Base-by-base conservation (phyloP, 129 eudicot species). In the carrot (Daucus carota) region DNA sequence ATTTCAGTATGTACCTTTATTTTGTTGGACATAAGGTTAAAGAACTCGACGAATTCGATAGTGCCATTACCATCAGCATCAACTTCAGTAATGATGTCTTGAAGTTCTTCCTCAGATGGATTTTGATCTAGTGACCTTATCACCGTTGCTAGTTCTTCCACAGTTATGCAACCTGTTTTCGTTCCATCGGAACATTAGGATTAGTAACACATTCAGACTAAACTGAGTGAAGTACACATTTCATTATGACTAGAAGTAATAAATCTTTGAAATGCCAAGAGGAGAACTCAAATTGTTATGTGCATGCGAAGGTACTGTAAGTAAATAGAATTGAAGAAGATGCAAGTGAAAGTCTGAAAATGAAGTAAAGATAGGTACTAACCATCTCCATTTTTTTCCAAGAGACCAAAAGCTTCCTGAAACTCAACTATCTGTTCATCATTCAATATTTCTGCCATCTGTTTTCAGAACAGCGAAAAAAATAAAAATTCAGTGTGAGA, bases 91-190 rank as follows among this genome's bases (percentile, higher is more conserved):
- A 87, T 79, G 86, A 87, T 84, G 44, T 84, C 84, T 0, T 74
- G 80, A 28, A 87, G 82, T 17, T 87, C 91, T 50, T 84, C 91
- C 59, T 84, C 91, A 0, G 86, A 79, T 45, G 88, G 91, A 44
- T 87, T 87, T 75, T 87, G 88, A 80, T 82, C 91, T 75, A 87
- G 59, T 14, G 91, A 87, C 79, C 85, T 76, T 22, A 87, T 84
- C 38, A 87, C 91, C 0, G 86, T 84, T 3, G 86, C 86, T 74
- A 87, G 41, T 77, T 87, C 91, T 54, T 84, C 88, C 16, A 82
- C 80, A 8, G 88, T 87, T 18, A 87, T 84, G 79, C 88, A 80
- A 47, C 88, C 91, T 84, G 24, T 29, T 63, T 8, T 40, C 7
- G 43, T 40, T 40, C 43, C 43, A 40, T 40, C 43, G 7, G 8